Base-by-base conservation (phyloP, 1,139 yeast species). In the Eremothecium cymbalariae region DNA sequence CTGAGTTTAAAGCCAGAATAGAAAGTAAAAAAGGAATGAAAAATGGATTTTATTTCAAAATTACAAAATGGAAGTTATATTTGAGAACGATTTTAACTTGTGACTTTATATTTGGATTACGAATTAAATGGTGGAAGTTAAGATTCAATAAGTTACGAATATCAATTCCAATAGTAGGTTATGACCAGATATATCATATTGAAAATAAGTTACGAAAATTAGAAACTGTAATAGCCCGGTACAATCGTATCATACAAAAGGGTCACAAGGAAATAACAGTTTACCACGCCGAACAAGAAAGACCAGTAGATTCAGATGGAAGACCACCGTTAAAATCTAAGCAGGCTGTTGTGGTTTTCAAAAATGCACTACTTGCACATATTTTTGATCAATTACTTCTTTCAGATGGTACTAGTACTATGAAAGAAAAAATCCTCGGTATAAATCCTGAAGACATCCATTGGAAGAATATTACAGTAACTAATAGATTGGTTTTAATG, bases 381-480 rank as follows among this genome's bases (percentile, higher is more conserved):
- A 60, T 74, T 4, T 72, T 78, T 1, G 70, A 67, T 36, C 82
- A 79, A 46, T 58, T 77, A 8, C 54, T 75, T 8, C 52, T 73
- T 2, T 63, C 72, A 0, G 62, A 63, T 27, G 48, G 55, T 5
- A 65, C 68, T 34, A 70, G 70, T 1, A 55, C 52, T 20, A 56
- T 72, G 48, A 67, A 64, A 41, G 58, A 58, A 21, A 63, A 67
- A 0, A 43, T 68, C 14, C 55, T 68, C n/a, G 76, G 70, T 14
- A 63, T 74, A 1, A 67, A 74, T 42, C 78, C 82, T 1, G 50
- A 62, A 8, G 84, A 77, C 48, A 60, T 80, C 1, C 53, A 72
- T 1, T 79, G 90, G 88, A 48, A 59, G 1, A 77, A 76, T 47
- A 37, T 77, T 2, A 51, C 65, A 0, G 42, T 64, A 3, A 54